These are phyloP conservation scores for Stachybotrys chlorohalonatus DNA, from an alignment of 2,329 filamentous ascomycete genomes.

Conservation along the genomic window DNA sequence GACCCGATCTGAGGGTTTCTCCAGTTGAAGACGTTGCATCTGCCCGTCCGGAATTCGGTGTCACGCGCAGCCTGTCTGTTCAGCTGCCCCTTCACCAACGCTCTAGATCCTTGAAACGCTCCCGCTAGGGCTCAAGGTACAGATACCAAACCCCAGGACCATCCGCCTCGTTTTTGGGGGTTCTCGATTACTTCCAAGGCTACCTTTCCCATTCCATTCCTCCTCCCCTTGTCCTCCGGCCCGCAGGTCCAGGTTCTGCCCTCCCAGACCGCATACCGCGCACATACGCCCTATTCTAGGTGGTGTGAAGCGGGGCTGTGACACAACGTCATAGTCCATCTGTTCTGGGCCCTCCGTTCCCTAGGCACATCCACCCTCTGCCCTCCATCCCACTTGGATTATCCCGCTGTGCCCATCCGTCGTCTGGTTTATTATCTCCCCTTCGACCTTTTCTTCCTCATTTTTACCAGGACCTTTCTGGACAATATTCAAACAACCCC, in stretches of 20 bases:
- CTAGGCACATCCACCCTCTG: neutral
- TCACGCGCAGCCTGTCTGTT: neutral
- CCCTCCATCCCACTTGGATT: neutral
- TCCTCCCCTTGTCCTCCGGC: neutral
- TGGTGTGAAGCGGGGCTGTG: neutral
- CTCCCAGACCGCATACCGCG: neutral
- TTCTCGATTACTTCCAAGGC: neutral
- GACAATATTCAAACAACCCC: neutral
- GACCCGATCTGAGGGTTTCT: neutral
- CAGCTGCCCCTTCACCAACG: neutral
- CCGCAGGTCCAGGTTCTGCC: neutral
- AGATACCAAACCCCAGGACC: neutral
- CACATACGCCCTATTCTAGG: neutral
- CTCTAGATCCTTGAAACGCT: neutral
- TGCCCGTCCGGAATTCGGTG: neutral
- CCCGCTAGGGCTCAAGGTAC: neutral
- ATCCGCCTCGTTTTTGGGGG: neutral
- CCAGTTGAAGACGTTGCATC: neutral
- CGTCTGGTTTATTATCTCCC: too few species aligned
- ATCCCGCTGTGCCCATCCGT: neutral
- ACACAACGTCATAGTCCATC: neutral
- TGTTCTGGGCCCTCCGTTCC: neutral
- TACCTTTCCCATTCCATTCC: neutral
- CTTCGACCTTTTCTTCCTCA: too few species aligned
- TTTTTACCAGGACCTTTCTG: neutral